Evolutionary conservation across 345 rosid species (phyloP).

Genomic region (Capsella bursapastoris): DNA sequence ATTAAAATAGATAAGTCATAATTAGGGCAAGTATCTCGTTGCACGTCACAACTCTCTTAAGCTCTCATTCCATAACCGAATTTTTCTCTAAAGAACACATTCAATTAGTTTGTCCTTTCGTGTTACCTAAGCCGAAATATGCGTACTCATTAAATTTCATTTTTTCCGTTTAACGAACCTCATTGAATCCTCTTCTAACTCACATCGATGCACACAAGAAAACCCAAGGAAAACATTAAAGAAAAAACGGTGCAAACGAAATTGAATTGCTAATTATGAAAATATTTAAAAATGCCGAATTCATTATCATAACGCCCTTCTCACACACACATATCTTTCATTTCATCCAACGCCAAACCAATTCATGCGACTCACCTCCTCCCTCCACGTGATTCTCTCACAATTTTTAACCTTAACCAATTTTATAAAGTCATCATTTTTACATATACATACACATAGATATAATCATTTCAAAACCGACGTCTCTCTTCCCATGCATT

Average conservation of each 20-base stretch:
- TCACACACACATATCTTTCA: slow-evolving; percentile 36
- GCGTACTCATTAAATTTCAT: slow-evolving; percentile 30
- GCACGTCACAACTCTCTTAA: slow-evolving; percentile 30
- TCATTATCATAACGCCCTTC: slow-evolving; percentile 41
- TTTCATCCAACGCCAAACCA: slow-evolving; percentile 41
- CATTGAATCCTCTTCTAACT: slow-evolving; percentile 27
- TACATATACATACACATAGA: slow-evolving; percentile 9
- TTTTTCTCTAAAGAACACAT: slow-evolving; percentile 2
- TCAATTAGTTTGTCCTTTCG: slow-evolving; percentile 29
- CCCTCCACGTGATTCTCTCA: slow-evolving; percentile 52
- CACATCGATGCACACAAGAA: slow-evolving; percentile 39
- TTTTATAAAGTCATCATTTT: background rate
- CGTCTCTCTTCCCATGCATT: slow-evolving; percentile 48
- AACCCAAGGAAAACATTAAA: background rate
- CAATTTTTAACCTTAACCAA: slow-evolving; percentile 39
- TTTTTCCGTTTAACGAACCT: slow-evolving; percentile 37
- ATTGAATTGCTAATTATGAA: background rate
- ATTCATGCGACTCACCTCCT: slow-evolving; percentile 35
- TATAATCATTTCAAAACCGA: slow-evolving; percentile 35
- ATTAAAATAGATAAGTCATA: background rate
- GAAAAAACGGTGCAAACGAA: slow-evolving; percentile 35
- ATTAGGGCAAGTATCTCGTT: slow-evolving; percentile 15
- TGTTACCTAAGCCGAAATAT: slow-evolving; percentile 40
- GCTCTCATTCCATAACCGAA: slow-evolving; percentile 29
- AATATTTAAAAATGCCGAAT: slow-evolving; percentile 30